Percentiles rank a stretch among this genome's conserved stretches.
Evolutionary conservation across 148 eudicot species (phyloP).

Genomic region (Nepenthes gracilis): DNA sequence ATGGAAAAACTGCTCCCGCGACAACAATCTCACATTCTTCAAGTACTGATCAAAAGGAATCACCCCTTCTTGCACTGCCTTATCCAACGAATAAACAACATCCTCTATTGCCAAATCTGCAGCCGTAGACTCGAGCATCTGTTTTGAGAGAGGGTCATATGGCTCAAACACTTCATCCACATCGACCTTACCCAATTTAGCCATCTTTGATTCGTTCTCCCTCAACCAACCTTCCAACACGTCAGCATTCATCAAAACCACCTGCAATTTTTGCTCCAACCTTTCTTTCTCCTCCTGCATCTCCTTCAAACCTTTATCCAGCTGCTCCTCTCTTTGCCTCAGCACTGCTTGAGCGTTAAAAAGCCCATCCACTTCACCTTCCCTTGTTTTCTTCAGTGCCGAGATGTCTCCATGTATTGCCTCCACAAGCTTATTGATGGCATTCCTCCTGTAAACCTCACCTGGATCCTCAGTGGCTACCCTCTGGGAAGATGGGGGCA

Average conservation of each 20-base stretch:
- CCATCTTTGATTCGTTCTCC: conserved; percentile 60
- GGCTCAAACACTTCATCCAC: conserved; percentile 70
- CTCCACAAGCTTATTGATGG: conserved; percentile 62
- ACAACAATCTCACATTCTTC: conserved; percentile 71
- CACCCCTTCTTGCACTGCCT: conserved; percentile 77
- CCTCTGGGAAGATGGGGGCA: conserved; percentile 21
- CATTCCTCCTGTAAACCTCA: conserved; percentile 72
- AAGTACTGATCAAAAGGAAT: conserved; percentile 73
- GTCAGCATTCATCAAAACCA: conserved; percentile 72
- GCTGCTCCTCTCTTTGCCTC: conserved; percentile 46
- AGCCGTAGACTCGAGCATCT: conserved; percentile 65
- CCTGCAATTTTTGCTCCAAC: conserved; percentile 74
- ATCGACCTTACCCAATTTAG: conserved; percentile 24
- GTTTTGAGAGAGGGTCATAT: conserved; percentile 63
- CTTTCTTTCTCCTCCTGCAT: conserved; percentile 81
- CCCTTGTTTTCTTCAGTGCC: conserved; percentile 62
- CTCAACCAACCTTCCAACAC: conserved; percentile 77
- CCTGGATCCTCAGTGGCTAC: conserved; percentile 49
- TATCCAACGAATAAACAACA: conserved; percentile 70
- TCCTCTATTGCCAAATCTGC: conserved; percentile 92
- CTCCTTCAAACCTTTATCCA: conserved; percentile 53
- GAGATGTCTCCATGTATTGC: conserved; percentile 50
- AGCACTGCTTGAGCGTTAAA: conserved; percentile 52
- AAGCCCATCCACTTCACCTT: conserved; percentile 74
- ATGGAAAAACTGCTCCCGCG: conserved; percentile 87